Conservation (phyloP, 202 grass and related monocot genomes). For the Cymbopogon flexuosus region DNA sequence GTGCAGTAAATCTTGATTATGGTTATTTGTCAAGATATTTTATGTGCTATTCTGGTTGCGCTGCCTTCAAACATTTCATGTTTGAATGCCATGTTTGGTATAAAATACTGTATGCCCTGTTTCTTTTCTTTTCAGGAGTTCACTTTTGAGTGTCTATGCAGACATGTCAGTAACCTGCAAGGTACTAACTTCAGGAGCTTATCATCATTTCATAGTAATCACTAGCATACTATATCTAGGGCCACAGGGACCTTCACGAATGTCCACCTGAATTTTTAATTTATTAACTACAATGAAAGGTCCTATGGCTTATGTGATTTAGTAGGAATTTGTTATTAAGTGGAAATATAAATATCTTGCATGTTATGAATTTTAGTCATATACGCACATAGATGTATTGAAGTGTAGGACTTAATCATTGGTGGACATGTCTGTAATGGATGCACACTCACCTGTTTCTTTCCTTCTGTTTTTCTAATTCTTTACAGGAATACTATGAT, state of each 20-base stretch:
- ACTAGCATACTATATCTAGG: neutral
- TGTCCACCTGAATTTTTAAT: neutral
- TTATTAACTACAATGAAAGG: neutral
- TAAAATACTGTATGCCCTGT: slow-evolving; percentile 16
- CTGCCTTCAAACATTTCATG: no score
- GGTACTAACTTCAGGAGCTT: slow-evolving; percentile 42
- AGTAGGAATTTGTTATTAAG: no score
- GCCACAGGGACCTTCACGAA: neutral
- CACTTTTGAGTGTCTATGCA: slow-evolving; percentile 94
- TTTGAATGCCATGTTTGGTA: neutral
- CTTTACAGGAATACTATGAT: slow-evolving; percentile 91
- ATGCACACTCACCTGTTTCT: no score
- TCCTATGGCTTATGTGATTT: no score
- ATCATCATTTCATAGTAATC: slow-evolving; percentile 6
- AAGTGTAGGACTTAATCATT: no score
- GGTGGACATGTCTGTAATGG: no score
- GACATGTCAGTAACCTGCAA: slow-evolving; percentile 97
- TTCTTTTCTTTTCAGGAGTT: slow-evolving; percentile 72
- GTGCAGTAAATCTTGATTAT: neutral
- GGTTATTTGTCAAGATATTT: slow-evolving; percentile 12
- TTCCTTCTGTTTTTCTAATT: slow-evolving; percentile 21
- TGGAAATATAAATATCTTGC: no score
- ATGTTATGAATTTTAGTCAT: no score
- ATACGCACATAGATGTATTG: no score
- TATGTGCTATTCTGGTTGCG: slow-evolving; percentile 5